A percentile compares a stretch with the other conserved stretches of the same genome.
Conservation (phyloP, 768 basidiomycete genomes). For the Termitomyces sp. region DNA sequence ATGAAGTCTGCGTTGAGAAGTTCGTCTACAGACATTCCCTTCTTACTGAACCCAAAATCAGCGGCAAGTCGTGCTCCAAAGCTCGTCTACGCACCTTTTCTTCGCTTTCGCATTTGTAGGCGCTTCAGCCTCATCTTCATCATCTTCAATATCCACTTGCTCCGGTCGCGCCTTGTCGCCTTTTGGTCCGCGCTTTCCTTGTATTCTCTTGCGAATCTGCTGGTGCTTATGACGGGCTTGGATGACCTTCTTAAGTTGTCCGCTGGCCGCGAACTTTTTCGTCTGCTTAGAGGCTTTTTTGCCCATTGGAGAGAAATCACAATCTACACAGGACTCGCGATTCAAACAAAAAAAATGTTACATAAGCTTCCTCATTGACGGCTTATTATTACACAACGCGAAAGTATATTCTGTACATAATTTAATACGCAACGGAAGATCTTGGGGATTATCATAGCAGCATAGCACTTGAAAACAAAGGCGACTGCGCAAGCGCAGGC, state of each 20-base stretch:
- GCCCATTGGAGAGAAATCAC: constrained; percentile 26
- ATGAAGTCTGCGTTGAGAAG: constrained; percentile 70
- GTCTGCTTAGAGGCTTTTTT: constrained; percentile 73
- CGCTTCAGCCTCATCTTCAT: constrained; percentile 25
- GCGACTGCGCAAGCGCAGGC: not conserved
- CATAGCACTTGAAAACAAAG: not conserved
- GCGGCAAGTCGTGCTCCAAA: no score
- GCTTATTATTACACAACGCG: no score
- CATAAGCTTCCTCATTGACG: constrained; percentile 4
- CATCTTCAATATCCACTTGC: constrained; percentile 27
- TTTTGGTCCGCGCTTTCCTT: constrained; percentile 48
- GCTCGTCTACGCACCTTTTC: constrained; percentile 8
- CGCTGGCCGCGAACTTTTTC: constrained; percentile 84
- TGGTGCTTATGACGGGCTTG: constrained; percentile 78
- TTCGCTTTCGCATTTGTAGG: constrained; percentile 8
- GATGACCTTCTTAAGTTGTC: constrained; percentile 84
- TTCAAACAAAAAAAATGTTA: constrained; percentile 11
- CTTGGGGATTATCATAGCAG: not conserved
- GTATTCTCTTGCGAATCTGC: constrained; percentile 64
- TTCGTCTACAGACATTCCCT: constrained; percentile 69
- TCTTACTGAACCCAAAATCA: constrained; percentile 25
- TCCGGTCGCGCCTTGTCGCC: constrained; percentile 25
- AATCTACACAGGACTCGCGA: not conserved
- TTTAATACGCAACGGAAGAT: not conserved
- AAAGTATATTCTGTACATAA: no score